Base-by-base conservation (phyloP, 75 land plant species). In the Pinus albicaulis region DNA sequence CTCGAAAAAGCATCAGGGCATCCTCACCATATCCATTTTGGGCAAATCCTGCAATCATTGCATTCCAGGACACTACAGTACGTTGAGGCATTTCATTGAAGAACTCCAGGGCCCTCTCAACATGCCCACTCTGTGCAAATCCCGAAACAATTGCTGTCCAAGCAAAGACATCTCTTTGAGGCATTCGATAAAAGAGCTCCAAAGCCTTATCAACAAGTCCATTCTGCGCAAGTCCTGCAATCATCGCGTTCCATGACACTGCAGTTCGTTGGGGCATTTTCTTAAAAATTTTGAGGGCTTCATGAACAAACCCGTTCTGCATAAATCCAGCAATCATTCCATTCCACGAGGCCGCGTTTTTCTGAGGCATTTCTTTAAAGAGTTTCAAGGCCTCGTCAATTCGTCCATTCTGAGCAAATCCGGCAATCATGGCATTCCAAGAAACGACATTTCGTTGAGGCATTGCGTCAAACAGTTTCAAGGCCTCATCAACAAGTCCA, bases 201-300 rank as follows among this genome's bases (percentile, higher is more conserved):
- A 72, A 68, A 14, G 85, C 85, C 60, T 77, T 59, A 38, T 64
- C 57, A 66, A 83, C 56, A 38, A 68, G 66, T 0, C 78, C 82
- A 65, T 78, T 74, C 70, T 86, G 82, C 57, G 82, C 76, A 38
- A 81, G 83, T 16, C 81, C 55, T 60, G 77, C 72, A 28, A 86
- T 77, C 52, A 86, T 41, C 24, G 76, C 77, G 59, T 85, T 85
- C 86, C 86, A 85, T 58, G 86, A 63, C 28, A 85, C 83, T 56
- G 74, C 57, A 78, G 73, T 79, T 56, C 34, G 66, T 28, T 63
- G 58, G 28, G 20, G 38, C 75, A 73, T 71, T 56, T 56, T 15
- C 26, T 72, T 20, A 20, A 25, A 72, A 62, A 79, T 11, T 61
- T 77, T 26, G 79, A 25, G 23, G 61, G 61, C 61, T 22, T 59